Percentiles rank a stretch among this genome's conserved stretches.
Evolutionary conservation across 495 filamentous ascomycete species (phyloP).

Genomic region (Sordaria brevicollis): DNA sequence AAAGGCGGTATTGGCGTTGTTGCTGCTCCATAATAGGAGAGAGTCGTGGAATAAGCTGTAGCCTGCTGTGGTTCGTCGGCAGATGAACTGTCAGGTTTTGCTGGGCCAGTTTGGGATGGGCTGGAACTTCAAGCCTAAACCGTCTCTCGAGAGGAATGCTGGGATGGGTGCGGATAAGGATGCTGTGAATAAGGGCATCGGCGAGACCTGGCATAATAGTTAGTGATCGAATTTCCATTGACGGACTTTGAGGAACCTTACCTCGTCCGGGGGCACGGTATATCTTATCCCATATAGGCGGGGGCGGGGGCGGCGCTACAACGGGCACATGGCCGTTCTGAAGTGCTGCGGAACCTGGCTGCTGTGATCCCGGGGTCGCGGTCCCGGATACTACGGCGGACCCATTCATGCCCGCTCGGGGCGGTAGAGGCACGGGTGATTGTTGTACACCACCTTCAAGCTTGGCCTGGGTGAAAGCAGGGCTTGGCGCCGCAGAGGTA

Average conservation of each 20-base stretch:
- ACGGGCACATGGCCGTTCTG: conserved; percentile 14
- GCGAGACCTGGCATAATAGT: conserved; percentile 11
- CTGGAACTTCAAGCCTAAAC: conserved; percentile 48
- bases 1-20: conserved; percentile 22
- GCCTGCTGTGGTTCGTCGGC: conserved; percentile 48
- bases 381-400: not conserved
- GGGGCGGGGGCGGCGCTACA: conserved; percentile 4
- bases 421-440: conserved; percentile 21
- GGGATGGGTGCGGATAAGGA: conserved; percentile 57
- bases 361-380: conserved; percentile 7
- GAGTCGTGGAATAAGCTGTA: conserved; percentile 56
- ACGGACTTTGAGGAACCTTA: conserved; percentile 14
- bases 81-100: conserved; percentile 60
- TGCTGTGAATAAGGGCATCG: conserved; percentile 55
- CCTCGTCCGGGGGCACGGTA: conserved; percentile 44
- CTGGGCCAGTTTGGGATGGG: conserved; percentile 50
- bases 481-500: conserved; percentile 34
- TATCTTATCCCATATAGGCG: conserved; percentile 15
- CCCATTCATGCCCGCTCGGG: not conserved
- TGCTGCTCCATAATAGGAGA: conserved; percentile 38
- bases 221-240: not conserved
- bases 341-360: conserved; percentile 16
- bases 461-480: conserved; percentile 31
- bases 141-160: conserved; percentile 42
- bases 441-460: conserved; percentile 29